These are phyloP conservation scores for Trichoderma asperelloides DNA, from an alignment of 495 filamentous ascomycete genomes.

Conservation along the genomic window DNA sequence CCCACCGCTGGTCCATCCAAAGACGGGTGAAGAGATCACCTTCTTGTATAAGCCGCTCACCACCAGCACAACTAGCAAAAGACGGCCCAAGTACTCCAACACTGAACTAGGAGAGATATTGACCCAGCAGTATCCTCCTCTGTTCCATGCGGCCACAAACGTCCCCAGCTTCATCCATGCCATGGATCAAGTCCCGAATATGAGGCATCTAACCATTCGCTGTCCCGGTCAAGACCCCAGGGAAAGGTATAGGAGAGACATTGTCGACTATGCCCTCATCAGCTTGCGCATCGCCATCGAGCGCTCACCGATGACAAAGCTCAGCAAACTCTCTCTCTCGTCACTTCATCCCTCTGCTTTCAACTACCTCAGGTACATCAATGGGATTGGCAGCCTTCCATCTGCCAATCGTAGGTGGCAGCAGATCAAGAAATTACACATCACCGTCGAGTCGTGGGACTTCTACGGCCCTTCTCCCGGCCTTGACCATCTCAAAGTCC, in stretches of 20 bases:
- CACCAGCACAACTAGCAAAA: conserved; percentile 30
- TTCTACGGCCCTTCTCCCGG: conserved; percentile 43
- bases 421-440: conserved; percentile 59
- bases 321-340: conserved; percentile 55
- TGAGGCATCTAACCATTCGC: conserved; percentile 60
- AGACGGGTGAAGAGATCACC: conserved; percentile 58
- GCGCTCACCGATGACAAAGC: conserved; percentile 47
- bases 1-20: conserved; percentile 62
- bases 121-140: conserved; percentile 67
- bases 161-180: conserved; percentile 67
- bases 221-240: conserved; percentile 59
- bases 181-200: conserved; percentile 50
- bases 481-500: conserved; percentile 63
- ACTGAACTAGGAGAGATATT: conserved; percentile 57
- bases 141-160: conserved; percentile 81
- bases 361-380: conserved; percentile 57
- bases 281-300: conserved; percentile 70
- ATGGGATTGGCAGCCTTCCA: conserved; percentile 58
- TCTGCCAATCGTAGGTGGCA: conserved; percentile 56
- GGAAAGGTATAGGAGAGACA: conserved; percentile 60
- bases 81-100: conserved; percentile 54
- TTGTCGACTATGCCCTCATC: conserved; percentile 75
- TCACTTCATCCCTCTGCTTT: conserved; percentile 60
- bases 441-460: conserved; percentile 57
- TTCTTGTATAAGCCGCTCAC: conserved; percentile 69